A percentile compares a stretch with the other conserved stretches of the same genome.
These are phyloP conservation scores for Colletotrichum gloeosporioides DNA, from an alignment of 2,329 filamentous ascomycete genomes.

Conservation along the genomic window DNA sequence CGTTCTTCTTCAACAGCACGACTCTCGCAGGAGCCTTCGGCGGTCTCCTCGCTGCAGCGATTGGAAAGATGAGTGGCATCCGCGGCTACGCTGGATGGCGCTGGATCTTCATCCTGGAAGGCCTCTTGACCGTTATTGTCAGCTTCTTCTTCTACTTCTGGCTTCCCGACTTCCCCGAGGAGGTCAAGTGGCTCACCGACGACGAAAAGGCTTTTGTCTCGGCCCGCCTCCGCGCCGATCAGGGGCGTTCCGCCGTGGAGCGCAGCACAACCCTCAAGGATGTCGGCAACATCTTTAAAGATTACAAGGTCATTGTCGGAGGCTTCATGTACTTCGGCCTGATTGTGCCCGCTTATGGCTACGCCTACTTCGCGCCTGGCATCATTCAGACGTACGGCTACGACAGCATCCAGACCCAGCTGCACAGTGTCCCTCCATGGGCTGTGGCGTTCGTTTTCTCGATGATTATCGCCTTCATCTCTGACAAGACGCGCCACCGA, in stretches of 20 bases:
- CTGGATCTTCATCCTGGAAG: slow-evolving; percentile 85
- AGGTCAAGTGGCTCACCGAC: slow-evolving; percentile 74
- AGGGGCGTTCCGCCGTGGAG: slow-evolving; percentile 70
- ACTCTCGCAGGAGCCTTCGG: slow-evolving; percentile 45
- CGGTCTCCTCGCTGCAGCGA: slow-evolving; percentile 32
- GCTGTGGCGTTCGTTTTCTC: slow-evolving; percentile 78
- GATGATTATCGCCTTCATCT: slow-evolving; percentile 75
- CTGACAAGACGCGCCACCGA: slow-evolving; percentile 75
- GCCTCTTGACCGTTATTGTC: slow-evolving; percentile 65
- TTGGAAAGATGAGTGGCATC: slow-evolving; percentile 77
- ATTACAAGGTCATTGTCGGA: slow-evolving; percentile 76
- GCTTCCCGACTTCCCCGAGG: slow-evolving; percentile 77
- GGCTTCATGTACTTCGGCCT: slow-evolving; percentile 84
- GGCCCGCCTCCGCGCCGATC: slow-evolving; percentile 70
- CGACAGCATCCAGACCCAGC: slow-evolving; percentile 60
- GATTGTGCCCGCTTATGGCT: slow-evolving; percentile 78
- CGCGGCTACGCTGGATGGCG: slow-evolving; percentile 76
- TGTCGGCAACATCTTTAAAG: slow-evolving; percentile 69
- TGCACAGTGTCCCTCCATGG: slow-evolving; percentile 64
- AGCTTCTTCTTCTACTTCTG: slow-evolving; percentile 70
- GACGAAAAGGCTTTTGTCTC: slow-evolving; percentile 73
- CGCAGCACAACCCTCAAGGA: slow-evolving; percentile 64
- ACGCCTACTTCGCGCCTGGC: slow-evolving; percentile 77
- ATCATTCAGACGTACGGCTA: slow-evolving; percentile 75
- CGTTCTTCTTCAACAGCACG: slow-evolving; percentile 89